phyloP scores from a whole-genome alignment of 352 stramenopile genomes.

The Phytophthora citricola region DNA sequence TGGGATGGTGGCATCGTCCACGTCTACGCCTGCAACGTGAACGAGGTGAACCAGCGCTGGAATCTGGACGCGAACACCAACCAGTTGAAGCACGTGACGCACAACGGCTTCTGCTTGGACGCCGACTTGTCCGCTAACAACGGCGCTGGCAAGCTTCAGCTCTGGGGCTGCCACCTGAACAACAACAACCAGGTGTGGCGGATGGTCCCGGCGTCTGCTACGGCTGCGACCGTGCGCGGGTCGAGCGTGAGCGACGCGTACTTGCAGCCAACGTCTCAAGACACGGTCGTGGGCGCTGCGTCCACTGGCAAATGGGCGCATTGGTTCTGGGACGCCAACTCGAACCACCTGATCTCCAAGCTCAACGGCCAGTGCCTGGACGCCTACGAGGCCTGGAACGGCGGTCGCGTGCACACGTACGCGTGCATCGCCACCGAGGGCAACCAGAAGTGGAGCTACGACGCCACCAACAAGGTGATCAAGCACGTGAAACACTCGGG shows the following conservation, averaged over 20 bases:
- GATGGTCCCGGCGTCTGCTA: slow-evolving; percentile 39
- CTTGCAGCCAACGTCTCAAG: slow-evolving; percentile 39
- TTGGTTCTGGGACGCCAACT: slow-evolving; percentile 60
- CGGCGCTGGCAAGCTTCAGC: slow-evolving; percentile 39
- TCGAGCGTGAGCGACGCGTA: slow-evolving; percentile 29
- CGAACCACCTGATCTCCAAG: slow-evolving; percentile 49
- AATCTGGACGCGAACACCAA: slow-evolving; percentile 41
- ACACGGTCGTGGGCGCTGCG: slow-evolving; percentile 38
- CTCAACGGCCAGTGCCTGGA: slow-evolving; percentile 64
- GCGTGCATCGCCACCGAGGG: slow-evolving; percentile 51
- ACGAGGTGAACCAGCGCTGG: slow-evolving; percentile 60
- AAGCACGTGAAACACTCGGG: slow-evolving; percentile 55
- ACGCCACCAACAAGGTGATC: slow-evolving; percentile 46
- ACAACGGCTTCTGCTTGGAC: slow-evolving; percentile 69
- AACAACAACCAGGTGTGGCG: slow-evolving; percentile 73
- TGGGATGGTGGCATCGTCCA: slow-evolving; percentile 61
- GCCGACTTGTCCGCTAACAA: slow-evolving; percentile 48
- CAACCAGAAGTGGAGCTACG: slow-evolving; percentile 73
- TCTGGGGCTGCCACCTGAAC: slow-evolving; percentile 55
- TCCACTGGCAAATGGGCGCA: slow-evolving; percentile 27
- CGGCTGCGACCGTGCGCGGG: slow-evolving; percentile 41
- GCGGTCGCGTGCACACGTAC: slow-evolving; percentile 67
- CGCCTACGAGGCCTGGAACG: slow-evolving; percentile 61
- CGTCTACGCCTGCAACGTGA: slow-evolving; percentile 42
- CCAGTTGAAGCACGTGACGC: slow-evolving; percentile 52